Base-by-base conservation (phyloP, 768 basidiomycete species). In the Neoboletus magnificus region DNA sequence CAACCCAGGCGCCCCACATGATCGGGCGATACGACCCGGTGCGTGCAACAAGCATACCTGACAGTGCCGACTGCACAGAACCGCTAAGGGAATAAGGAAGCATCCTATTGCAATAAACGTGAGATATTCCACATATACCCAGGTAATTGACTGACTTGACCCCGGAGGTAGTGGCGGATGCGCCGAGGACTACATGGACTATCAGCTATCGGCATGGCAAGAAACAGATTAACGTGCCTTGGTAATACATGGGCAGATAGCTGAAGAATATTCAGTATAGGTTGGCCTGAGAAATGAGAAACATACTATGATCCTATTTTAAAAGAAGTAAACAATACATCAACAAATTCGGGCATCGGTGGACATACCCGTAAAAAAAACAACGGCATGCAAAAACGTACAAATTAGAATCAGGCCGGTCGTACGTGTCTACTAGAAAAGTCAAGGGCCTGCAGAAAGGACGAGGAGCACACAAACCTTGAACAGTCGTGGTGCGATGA, bases 211-310 rank as follows among this genome's bases (percentile, higher is more conserved):
- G 23, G 4, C 1, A 33, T 16, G 18, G n/a, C 27, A 32, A 11
- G 13, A 20, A 25, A n/a, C 0, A 22, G 23, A 41, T 45, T 30
- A 20, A 23, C 48, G 33, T 54, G 32, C 68, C 70, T 59, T 77
- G 77, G 50, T 72, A 78, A 56, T 76, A 77, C 49, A 77, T 59
- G 5, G 77, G 76, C 35, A 77, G 49, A 48, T 77, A 76, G 52
- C 68, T 71, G 27, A 27, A 37, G 15, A 49, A 11, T 27, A 6
- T 37, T 69, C 29, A 67, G 36, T 50, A 45, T 13, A 25, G 25
- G 37, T 35, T 13, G 42, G 2, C 12, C 6, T 11, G 1, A 4
- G 50, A 12, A 18, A 13, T 15, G 27, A 50, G 8, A 54, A 50
- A 55, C 67, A 13, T 46, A 71, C 68, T 65, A 73, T 65, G 51